Percentiles rank a stretch among this genome's conserved stretches.
These are phyloP conservation scores for Dioscorea alata DNA, from an alignment of 106 monocot species.

Conservation along the genomic window DNA sequence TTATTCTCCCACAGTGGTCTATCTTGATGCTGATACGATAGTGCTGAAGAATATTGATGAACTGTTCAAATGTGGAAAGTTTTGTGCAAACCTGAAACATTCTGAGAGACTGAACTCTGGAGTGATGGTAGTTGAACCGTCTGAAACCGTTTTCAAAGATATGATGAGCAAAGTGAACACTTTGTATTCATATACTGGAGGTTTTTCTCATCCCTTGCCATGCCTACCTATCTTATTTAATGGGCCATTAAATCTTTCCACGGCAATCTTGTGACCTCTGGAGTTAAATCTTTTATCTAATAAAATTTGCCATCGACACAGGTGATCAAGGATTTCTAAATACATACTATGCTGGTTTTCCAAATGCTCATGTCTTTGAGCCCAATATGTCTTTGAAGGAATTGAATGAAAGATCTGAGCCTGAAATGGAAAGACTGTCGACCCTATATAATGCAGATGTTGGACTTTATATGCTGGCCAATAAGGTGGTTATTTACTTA, in stretches of 20 bases:
- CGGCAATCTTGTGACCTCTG: too few species aligned
- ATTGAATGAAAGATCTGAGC: constrained; percentile 37
- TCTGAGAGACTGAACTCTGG: constrained; percentile 99
- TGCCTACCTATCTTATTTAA: too few species aligned
- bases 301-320: constrained; percentile 14
- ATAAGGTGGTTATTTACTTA: constrained; percentile 53
- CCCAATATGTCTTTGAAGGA: constrained; percentile 46
- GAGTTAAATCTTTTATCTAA: background rate
- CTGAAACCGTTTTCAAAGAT: constrained; percentile 72
- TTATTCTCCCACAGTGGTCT: constrained; percentile 64
- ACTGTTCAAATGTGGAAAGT: constrained; percentile 86
- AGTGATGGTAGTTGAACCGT: constrained; percentile 98
- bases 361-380: constrained; percentile 89
- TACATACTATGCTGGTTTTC: constrained; percentile 82
- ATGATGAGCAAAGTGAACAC: constrained; percentile 87
- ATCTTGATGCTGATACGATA: constrained; percentile 98
- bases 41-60: constrained; percentile 94
- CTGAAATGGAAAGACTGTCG: constrained; percentile 81
- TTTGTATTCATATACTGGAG: constrained; percentile 95
- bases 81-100: constrained; percentile 98
- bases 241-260: too few species aligned
- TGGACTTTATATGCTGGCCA: constrained; percentile 99
- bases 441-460: constrained; percentile 99
- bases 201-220: constrained; percentile 27
- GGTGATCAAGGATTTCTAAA: constrained; percentile 99